Base-by-base conservation (phyloP, 2,329 filamentous ascomycete genomes). In the Calonectria multiphialidica region DNA sequence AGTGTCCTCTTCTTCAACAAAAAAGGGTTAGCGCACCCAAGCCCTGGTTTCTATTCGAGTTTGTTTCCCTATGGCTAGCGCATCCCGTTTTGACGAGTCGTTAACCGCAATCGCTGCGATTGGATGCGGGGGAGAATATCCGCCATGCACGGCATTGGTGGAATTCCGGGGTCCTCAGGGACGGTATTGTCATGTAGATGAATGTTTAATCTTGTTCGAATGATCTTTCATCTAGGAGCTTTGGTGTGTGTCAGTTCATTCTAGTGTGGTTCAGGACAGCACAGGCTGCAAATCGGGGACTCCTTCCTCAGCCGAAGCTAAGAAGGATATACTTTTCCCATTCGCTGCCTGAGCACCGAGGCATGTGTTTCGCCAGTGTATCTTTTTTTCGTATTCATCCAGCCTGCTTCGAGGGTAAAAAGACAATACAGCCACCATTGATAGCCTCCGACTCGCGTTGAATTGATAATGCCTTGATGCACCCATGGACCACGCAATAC, bases 21-120 rank as follows among this genome's bases (percentile, higher is more conserved):
- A 71, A 49, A 42, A 53, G 23, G 21, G 44, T 66, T 62, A 50
- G 68, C 45, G 63, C n/a, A n/a, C 55, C 55, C 44, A 53, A 25
- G 37, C 12, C 15, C 53, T 44, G 2, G 21, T 21, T 40, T 16
- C 35, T 18, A 40, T 40, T 59, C 37, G 16, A 35, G n/a, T 18
- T 23, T 47, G 9, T 23, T 47, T 23, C 30, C 33, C 21, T 37
- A n/a, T 21, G n/a, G 53, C 53, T 21, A 23, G 5, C 18, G 33
- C 15, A n/a, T 23, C 21, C n/a, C 3, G 44, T 47, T 21, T 7
- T 23, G 12, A n/a, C 21, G n/a, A 23, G 35, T 6, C 3, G 13
- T 40, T 40, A 18, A 16, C 53, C 33, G 53, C 35, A 59, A 59
- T 40, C 53, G 6, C 21, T 25, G 53, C 13, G 35, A 59, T 59